Percentiles rank a stretch among this genome's conserved stretches.
Conservation (phyloP, 805 yeast species). For the Yarrowia keelungensis region DNA sequence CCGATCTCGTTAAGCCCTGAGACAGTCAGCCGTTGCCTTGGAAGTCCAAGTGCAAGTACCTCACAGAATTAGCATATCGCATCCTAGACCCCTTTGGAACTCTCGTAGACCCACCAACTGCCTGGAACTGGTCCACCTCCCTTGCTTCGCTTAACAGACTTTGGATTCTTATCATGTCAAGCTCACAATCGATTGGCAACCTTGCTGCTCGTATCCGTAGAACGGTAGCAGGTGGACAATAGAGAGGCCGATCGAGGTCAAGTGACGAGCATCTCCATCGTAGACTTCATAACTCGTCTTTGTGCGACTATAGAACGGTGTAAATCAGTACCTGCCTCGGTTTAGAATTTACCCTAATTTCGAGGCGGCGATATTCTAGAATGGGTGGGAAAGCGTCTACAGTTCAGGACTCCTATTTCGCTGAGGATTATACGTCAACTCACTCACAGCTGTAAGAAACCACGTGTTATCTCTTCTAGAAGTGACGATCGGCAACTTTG, state of each 20-base stretch:
- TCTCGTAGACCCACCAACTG: no score
- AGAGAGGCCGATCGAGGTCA: slow-evolving; percentile 1
- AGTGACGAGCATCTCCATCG: background rate
- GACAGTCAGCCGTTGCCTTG: no score
- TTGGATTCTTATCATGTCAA: background rate
- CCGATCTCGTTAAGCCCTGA: no score
- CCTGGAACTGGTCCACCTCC: background rate
- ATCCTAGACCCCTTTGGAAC: no score
- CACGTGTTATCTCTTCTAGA: background rate
- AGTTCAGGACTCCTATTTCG: no score
- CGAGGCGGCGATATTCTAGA: slow-evolving; percentile 1
- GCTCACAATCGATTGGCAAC: slow-evolving; percentile 7
- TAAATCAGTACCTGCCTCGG: background rate
- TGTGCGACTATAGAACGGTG: background rate
- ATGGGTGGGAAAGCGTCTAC: background rate
- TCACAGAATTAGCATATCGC: no score
- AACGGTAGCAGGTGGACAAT: background rate
- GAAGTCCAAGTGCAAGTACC: no score
- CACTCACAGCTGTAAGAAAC: background rate
- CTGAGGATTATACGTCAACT: no score
- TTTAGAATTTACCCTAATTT: background rate
- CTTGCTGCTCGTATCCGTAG: slow-evolving; percentile 21
- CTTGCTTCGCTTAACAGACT: slow-evolving; percentile 7
- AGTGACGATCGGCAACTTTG: background rate
- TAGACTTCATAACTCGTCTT: background rate